Base-by-base conservation (phyloP, 768 basidiomycete species). In the Fomitopsis serialis region DNA sequence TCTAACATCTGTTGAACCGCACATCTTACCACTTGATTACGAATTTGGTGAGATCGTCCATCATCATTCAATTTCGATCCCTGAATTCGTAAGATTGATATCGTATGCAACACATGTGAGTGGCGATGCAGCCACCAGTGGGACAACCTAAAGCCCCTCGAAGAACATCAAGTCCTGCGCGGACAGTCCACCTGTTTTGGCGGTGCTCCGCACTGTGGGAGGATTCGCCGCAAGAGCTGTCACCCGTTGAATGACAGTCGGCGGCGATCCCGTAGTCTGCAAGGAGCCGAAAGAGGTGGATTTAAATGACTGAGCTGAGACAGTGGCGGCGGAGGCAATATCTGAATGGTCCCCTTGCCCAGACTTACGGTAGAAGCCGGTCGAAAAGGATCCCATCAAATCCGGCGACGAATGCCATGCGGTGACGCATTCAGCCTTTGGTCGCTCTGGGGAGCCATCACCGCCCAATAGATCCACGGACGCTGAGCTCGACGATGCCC, bases 131-230 rank as follows among this genome's bases (percentile, higher is more conserved):
- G 42, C n/a, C 42, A 23, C n/a, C n/a, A n/a, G n/a, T n/a, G n/a
- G 15, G 5, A n/a, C n/a, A n/a, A 42, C 42, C 4, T 49, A 89
- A 27, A 87, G 62, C 34, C 88, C 86, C 69, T 93, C 91, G 65
- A 93, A 94, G 67, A 94, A 93, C 17, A 85, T 89, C 49, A 92
- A 66, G 75, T 92, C 92, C 68, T 90, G 87, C 2, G 89, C 90
- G 3, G 85, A 87, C 48, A 92, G 66, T 3, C 85, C 86, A 12
- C 82, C 81, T n/a, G 61, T 68, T 19, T 61, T 63, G 43, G 55
- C 66, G 56, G 52, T 32, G 13, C 55, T 22, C 23, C 58, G 59
- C 25, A 61, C 48, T 34, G 47, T 52, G 19, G 55, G 52, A 32
- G 61, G 53, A 3, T 63, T 44, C 15, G 60, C 23, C 37, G 15